A percentile compares a stretch with the other conserved stretches of the same genome.
Conservation (phyloP, 768 basidiomycete genomes). For the Russula earlei region DNA sequence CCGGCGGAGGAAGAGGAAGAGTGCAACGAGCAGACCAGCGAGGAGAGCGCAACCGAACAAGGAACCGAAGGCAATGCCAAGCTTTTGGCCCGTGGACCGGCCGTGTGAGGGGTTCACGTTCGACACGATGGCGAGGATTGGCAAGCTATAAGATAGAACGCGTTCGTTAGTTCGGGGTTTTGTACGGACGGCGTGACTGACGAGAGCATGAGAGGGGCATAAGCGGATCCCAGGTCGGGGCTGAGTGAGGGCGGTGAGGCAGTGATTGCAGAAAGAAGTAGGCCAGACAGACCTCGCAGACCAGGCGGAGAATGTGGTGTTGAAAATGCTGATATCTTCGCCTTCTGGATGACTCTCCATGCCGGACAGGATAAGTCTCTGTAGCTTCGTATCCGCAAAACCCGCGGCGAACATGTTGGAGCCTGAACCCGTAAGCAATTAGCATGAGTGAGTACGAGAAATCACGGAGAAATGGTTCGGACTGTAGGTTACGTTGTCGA, state of each 20-base stretch:
- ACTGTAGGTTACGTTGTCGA: slow-evolving; percentile 5
- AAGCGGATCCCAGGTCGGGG: slow-evolving; percentile 13
- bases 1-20: not conserved
- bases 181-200: not conserved
- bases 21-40: not conserved
- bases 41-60: not conserved
- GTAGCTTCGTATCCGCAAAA: not conserved
- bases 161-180: not conserved
- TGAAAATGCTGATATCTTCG: not conserved
- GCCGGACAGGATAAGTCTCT: not conserved
- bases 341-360: not conserved
- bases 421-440: not conserved
- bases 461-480: not conserved
- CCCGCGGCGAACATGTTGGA: slow-evolving; percentile 16
- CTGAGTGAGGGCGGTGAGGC: not conserved
- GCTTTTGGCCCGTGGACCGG: not conserved
- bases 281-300: not conserved
- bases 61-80: slow-evolving; percentile 5
- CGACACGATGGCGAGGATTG: not conserved
- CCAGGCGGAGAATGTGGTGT: not conserved
- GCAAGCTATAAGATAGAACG: not conserved
- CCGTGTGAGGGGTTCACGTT: not conserved
- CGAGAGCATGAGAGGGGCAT: slow-evolving; percentile 7
- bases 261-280: no score
- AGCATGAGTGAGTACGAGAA: not conserved